phyloP scores from a whole-genome alignment of 805 yeast genomes.

The Ogataea populi-albae region DNA sequence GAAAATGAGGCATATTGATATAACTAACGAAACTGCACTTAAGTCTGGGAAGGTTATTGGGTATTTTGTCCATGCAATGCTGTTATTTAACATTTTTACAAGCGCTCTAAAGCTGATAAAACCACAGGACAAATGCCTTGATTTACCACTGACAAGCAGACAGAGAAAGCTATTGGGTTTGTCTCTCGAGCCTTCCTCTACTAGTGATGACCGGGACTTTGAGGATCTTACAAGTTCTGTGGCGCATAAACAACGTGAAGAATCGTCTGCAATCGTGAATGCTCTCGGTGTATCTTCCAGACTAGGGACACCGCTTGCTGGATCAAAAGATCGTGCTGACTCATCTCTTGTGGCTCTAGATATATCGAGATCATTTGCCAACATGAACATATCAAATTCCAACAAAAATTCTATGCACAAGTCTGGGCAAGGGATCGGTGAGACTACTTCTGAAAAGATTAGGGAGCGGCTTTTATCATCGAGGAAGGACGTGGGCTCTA shows the following conservation, averaged over 20 bases:
- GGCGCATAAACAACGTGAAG: slow-evolving; percentile 5
- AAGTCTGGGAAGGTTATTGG: slow-evolving; percentile 15
- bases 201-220: slow-evolving; percentile 7
- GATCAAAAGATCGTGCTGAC: slow-evolving; percentile 11
- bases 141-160: slow-evolving; percentile 44
- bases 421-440: slow-evolving; percentile 2
- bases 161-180: slow-evolving; percentile 49
- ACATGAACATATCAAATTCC: slow-evolving; percentile 22
- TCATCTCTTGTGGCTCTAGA: slow-evolving; percentile 23
- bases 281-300: neutral
- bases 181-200: slow-evolving; percentile 11
- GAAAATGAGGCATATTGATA: slow-evolving; percentile 6
- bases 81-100: slow-evolving; percentile 29
- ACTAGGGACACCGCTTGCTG: neutral
- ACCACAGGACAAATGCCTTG: slow-evolving; percentile 49
- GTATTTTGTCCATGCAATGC: slow-evolving; percentile 22
- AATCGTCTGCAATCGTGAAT: neutral
- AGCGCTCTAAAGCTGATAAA: slow-evolving; percentile 33
- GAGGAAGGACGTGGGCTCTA: no score
- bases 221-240: neutral
- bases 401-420: neutral
- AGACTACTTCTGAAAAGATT: slow-evolving; percentile 9
- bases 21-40: neutral
- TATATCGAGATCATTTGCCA: slow-evolving; percentile 30
- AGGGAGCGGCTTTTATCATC: slow-evolving; percentile 17